Evolutionary conservation across 345 rosid genomes (phyloP).

Genomic region (Psidium guajava): DNA sequence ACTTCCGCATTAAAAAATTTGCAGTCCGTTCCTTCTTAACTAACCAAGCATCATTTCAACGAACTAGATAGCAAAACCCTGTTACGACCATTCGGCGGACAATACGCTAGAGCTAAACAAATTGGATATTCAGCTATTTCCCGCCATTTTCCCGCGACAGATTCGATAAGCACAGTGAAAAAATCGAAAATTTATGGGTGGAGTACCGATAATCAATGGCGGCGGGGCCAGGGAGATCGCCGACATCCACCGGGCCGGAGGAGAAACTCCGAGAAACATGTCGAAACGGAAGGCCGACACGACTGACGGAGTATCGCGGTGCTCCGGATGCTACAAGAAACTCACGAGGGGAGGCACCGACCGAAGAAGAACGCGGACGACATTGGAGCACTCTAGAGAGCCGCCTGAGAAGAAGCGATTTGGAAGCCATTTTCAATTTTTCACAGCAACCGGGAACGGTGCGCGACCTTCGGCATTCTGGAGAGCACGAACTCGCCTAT

Average conservation of each 20-base stretch:
- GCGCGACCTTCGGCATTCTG: not conserved
- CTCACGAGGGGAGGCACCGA: not conserved
- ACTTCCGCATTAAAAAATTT: not conserved
- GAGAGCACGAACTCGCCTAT: no score
- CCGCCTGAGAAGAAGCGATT: slow-evolving; percentile 19
- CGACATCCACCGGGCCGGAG: slow-evolving; percentile 17
- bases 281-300: not conserved
- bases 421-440: slow-evolving; percentile 26
- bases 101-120: not conserved
- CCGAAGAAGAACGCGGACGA: not conserved
- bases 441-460: not conserved
- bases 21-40: not conserved
- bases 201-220: slow-evolving; percentile 41
- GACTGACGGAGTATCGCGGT: not conserved
- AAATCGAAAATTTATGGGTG: not conserved
- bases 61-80: not conserved
- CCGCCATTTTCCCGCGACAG: not conserved
- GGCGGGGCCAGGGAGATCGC: slow-evolving; percentile 29
- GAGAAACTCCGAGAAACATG: slow-evolving; percentile 30
- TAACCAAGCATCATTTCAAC: not conserved
- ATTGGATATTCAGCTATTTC: not conserved
- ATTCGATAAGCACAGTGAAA: not conserved
- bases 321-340: not conserved
- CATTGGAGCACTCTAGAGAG: slow-evolving; percentile 16
- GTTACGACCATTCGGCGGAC: not conserved